Base-by-base conservation (phyloP, 1,284 basidiomycete genomes). In the Ceratobasidium sp. region DNA sequence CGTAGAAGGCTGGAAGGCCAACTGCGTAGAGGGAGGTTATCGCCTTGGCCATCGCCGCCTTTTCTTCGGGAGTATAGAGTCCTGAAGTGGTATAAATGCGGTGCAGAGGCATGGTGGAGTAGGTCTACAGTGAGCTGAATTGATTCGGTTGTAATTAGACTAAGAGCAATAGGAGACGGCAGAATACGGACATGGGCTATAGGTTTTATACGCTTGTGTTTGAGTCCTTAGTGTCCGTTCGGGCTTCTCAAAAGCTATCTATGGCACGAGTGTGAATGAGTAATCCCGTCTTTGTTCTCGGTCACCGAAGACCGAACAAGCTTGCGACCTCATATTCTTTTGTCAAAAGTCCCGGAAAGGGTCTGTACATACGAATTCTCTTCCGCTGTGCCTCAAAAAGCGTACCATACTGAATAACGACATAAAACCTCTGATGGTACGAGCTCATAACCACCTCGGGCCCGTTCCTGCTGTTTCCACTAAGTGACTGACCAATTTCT, bases 41-140 rank as follows among this genome's bases (percentile, higher is more conserved):
- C 2, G 61, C 50, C 15, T 65, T 65, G 38, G 73, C 44, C 62
- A 75, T 40, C 7, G 33, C 50, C 0, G 20, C 26, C 23, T 75
- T 75, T 56, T 75, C 73, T 0, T 23, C 62, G 33, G 62, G n/a
- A 9, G 50, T 54, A 38, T 75, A 75, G 48, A 56, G 61, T 4
- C 73, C 73, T 9, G 73, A 28, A n/a, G 50, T 20, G 3, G 62
- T 75, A 23, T 75, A 75, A 40, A 75, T 75, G 17, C 73, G 26
- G 12, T 75, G 73, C 20, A 75, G 38, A 66, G 73, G 73, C 73
- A 75, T 75, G 50, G n/a, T 26, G 62, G 13, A 64, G 20, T 1
- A 17, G 15, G 17, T 33, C 4, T 33, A 4, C 4, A 7, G 15
- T 26, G 12, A 56, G 33, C 33, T 33, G 33, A 33, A 33, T 2